Evolutionary conservation across 192 early-diverging fungal species (phyloP).

Genomic region (Phycomyces nitens): DNA sequence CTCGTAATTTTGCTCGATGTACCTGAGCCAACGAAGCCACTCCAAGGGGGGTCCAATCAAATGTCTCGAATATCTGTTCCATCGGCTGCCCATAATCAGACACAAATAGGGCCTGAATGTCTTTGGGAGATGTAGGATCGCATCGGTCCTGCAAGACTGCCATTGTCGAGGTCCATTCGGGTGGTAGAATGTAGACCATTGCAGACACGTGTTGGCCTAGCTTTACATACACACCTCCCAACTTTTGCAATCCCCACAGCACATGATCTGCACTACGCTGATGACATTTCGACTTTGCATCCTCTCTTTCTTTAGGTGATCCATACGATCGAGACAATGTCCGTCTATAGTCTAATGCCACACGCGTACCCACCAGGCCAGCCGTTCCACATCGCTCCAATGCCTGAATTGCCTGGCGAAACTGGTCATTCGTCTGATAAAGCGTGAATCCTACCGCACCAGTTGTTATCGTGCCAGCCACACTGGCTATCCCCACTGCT

Average conservation of each 20-base stretch:
- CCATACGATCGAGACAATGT: slow-evolving; percentile 27
- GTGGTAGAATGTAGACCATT: slow-evolving; percentile 82
- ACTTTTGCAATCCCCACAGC: slow-evolving; percentile 53
- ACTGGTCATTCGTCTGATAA: slow-evolving; percentile 35
- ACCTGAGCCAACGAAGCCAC: slow-evolving; percentile 94
- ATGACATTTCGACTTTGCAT: slow-evolving; percentile 57
- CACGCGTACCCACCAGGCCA: slow-evolving; percentile 32
- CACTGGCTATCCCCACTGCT: not conserved
- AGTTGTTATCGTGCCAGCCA: not conserved
- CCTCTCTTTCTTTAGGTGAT: slow-evolving; percentile 29
- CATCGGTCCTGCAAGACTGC: slow-evolving; percentile 78
- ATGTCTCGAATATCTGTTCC: slow-evolving; percentile 65
- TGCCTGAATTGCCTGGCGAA: slow-evolving; percentile 30
- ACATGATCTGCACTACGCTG: slow-evolving; percentile 64
- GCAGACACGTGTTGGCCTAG: slow-evolving; percentile 84
- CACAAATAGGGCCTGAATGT: slow-evolving; percentile 65
- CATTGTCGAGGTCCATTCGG: slow-evolving; percentile 88
- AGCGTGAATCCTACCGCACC: slow-evolving; percentile 3
- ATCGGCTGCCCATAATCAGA: slow-evolving; percentile 65
- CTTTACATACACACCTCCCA: slow-evolving; percentile 87
- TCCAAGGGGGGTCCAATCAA: slow-evolving; percentile 85
- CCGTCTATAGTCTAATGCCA: slow-evolving; percentile 59
- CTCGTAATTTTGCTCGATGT: slow-evolving; percentile 69
- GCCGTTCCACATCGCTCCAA: slow-evolving; percentile 40
- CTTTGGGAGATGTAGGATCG: slow-evolving; percentile 67